These are phyloP conservation scores for Castanea crenata DNA, from an alignment of 306 rosid species.

Conservation along the genomic window DNA sequence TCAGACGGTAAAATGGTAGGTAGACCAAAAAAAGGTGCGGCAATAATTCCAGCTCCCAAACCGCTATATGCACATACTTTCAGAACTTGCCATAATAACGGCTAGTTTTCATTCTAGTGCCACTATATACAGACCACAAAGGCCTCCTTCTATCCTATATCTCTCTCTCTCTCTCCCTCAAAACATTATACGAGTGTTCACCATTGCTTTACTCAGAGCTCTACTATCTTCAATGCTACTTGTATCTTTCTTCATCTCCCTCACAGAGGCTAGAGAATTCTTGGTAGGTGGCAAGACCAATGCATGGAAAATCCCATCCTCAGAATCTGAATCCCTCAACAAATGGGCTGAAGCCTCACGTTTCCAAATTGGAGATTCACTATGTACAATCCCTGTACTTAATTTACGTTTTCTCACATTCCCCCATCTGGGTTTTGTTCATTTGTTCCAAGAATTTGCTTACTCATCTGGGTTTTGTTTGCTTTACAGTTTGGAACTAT, in stretches of 20 bases:
- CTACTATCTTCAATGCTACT: background rate
- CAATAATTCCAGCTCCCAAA: too few species aligned
- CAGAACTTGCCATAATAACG: background rate
- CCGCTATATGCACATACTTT: background rate
- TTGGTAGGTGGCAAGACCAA: conserved; percentile 26
- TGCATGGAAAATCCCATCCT: conserved; percentile 33
- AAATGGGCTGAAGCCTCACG: conserved; percentile 30
- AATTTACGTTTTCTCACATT: background rate
- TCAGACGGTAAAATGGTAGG: background rate
- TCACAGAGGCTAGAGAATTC: conserved; percentile 17
- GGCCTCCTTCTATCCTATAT: background rate
- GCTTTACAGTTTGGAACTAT: background rate
- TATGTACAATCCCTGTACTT: conserved; percentile 12
- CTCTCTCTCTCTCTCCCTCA: background rate
- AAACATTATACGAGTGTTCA: background rate
- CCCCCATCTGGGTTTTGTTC: background rate
- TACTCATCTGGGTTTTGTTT: background rate
- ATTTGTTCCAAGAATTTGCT: background rate
- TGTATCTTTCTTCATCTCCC: background rate
- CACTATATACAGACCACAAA: background rate
- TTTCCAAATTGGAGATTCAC: conserved; percentile 35
- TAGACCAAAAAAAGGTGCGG: background rate
- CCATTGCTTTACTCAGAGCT: background rate
- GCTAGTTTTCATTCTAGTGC: background rate
- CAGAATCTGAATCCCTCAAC: conserved; percentile 18